Evolutionary conservation across 805 yeast genomes (phyloP), one percentile per base, ranked within the genome.

Genomic region (Jamesozyma jinghongensis): DNA sequence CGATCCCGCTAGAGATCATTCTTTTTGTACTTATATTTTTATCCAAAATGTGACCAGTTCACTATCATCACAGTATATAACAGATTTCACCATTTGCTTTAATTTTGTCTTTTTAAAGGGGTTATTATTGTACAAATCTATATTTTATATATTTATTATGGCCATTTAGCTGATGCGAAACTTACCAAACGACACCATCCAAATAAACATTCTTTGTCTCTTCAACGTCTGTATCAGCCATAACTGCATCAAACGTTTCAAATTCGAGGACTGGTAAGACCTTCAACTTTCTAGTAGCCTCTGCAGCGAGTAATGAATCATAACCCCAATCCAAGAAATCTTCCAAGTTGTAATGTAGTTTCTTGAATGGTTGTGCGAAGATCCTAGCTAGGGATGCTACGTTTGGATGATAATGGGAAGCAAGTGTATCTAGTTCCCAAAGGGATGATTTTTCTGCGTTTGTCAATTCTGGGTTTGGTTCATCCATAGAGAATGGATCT

Each of bases 281-380:
- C 36, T 81, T 81, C 57, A 85, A 69, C 48, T 59, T 75, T 65
- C 85, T 79, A 20, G 69, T 69, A 36, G 69, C 62, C 58, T 84
- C 94, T 54, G 78, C 75, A 20, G 74, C 78, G 44, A 81, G 51
- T 40, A 84, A 59, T 51, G 82, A 67, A 28, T 71, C 68, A 57
- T 88, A 92, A 42, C 81, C 78, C 85, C 95, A 90, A 61, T 88
- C 95, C 53, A 92, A 64, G 67, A 92, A 92, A 58, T 92, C 97
- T 59, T 92, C 98, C 70, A 92, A 69, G 59, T 84, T 84, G 60
- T 92, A 92, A 51, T 75, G 75, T 42, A 82, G 79, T 59, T 92
- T 92, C 56, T 80, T 75, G 66, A 87, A 90, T 3, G 96, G 96
- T 62, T 92, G 96, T 16, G 79, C 72, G 56, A 85, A 83, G 25